Base-by-base conservation (phyloP, 2,329 filamentous ascomycete genomes). In the Aphanocladium album region DNA sequence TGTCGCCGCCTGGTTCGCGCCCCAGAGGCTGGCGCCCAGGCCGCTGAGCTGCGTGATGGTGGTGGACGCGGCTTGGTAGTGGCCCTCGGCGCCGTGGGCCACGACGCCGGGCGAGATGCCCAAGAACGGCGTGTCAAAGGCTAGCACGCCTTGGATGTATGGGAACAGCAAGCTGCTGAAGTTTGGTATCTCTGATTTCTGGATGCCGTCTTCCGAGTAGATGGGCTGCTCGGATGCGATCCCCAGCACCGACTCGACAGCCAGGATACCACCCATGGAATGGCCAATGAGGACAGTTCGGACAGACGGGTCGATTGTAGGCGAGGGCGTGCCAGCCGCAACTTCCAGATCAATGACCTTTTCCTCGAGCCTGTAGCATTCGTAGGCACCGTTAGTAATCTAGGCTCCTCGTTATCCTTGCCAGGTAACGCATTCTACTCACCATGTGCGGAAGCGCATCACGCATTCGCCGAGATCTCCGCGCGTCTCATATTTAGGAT, bases 291-390 rank as follows among this genome's bases (percentile, higher is more conserved):
- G 83, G 51, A 96, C 82, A 30, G 89, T 89, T 69, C 87, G 88
- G 21, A 96, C 91, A 0, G 89, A 91, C 5, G 92, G 91, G 63
- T 96, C 91, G 64, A 96, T 83, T 0, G 90, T 96, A 0, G 93
- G 93, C 5, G 89, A 93, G 1, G 90, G 84, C 0, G 91, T 93
- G 50, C 82, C 81, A 66, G 90, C 89, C 30, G 83, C 86, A 61
- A 97, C 93, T 76, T 99, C 93, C 68, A 97, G 80, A 73, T 98
- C 95, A 68, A 98, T 97, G 67, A 98, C 90, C 68, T 90, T 90
- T 71, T 97, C 89, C 66, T 93, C 86, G 17, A 98, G 84, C 91
- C 89, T 91, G 61, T 21, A 47, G 19, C 35, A 16, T 30, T 30
- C 30, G 30, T 9, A 9, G 30, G 5, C 30, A 9, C 30, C 30